Conservation (phyloP, 371 early-diverging fungal genomes). For the Paraphysoderma sedebokerense region DNA sequence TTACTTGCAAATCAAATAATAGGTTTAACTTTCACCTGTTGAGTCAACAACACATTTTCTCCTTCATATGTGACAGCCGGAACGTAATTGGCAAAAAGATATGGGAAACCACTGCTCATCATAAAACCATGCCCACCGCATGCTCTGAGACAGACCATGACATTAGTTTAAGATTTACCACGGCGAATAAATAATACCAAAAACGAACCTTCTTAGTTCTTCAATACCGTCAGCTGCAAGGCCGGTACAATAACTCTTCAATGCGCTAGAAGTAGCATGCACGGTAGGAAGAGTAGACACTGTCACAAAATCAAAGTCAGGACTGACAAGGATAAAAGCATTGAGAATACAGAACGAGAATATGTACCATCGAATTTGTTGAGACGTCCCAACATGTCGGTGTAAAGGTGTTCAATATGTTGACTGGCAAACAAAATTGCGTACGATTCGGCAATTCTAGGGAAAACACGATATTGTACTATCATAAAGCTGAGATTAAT, state of each 20-base stretch:
- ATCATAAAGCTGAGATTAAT: no score
- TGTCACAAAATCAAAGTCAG: no score
- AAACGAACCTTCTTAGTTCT: no score
- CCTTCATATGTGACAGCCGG: conserved; percentile 45
- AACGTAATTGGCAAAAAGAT: conserved; percentile 42
- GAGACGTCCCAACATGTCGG: conserved; percentile 35
- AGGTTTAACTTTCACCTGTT: no score
- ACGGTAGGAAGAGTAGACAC: conserved; percentile 46
- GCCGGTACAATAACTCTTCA: conserved; percentile 64
- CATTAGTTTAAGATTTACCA: no score
- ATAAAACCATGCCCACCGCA: conserved; percentile 76
- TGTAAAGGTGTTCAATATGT: conserved; percentile 41
- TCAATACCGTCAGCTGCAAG: conserved; percentile 62
- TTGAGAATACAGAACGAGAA: no score
- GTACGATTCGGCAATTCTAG: conserved; percentile 47
- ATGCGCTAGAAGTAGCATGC: conserved; percentile 65
- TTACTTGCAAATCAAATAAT: no score
- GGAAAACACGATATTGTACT: conserved; percentile 56
- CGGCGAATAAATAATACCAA: no score
- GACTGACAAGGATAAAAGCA: no score
- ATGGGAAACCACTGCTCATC: conserved; percentile 52
- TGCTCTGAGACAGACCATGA: no score
- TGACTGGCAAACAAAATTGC: conserved; percentile 49
- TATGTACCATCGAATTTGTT: conserved; percentile 15
- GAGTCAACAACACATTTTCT: conserved; percentile 23